Evolutionary conservation across 2,329 filamentous ascomycete genomes (phyloP).

Genomic region (Neobulgaria alba): DNA sequence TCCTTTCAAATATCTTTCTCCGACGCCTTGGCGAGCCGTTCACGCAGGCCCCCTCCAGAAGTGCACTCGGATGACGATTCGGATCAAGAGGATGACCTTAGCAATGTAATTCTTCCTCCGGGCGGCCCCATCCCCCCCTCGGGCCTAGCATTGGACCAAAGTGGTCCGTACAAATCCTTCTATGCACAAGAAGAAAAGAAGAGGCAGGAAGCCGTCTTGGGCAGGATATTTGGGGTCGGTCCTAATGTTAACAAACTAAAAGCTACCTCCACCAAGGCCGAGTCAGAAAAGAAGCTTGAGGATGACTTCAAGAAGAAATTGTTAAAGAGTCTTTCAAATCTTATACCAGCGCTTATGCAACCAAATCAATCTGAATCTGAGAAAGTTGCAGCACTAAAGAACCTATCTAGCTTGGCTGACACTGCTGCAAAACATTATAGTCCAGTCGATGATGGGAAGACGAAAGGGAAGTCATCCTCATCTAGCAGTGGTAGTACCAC

Average conservation of each 20-base stretch:
- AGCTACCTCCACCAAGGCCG: background rate
- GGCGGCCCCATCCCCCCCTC: slow-evolving; percentile 24
- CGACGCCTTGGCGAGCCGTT: slow-evolving; percentile 38
- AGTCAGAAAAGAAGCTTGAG: slow-evolving; percentile 8
- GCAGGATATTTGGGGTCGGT: slow-evolving; percentile 44
- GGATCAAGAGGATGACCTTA: slow-evolving; percentile 47
- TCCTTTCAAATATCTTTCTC: slow-evolving; percentile 52
- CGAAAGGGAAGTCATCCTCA: slow-evolving; percentile 2
- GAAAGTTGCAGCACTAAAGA: slow-evolving; percentile 32
- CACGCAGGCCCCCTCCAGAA: slow-evolving; percentile 36
- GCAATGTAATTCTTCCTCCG: slow-evolving; percentile 30
- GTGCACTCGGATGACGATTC: slow-evolving; percentile 38
- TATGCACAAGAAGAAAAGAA: slow-evolving; percentile 46
- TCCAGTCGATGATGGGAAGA: slow-evolving; percentile 6
- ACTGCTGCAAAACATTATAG: slow-evolving; percentile 44
- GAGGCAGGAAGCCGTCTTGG: slow-evolving; percentile 44
- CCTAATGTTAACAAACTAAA: slow-evolving; percentile 15
- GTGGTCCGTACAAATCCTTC: slow-evolving; percentile 37
- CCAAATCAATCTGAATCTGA: slow-evolving; percentile 31
- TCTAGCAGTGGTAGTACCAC: slow-evolving; percentile 12
- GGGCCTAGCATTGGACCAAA: slow-evolving; percentile 26
- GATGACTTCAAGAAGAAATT: slow-evolving; percentile 30
- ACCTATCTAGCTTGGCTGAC: slow-evolving; percentile 42
- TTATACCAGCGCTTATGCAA: slow-evolving; percentile 34
- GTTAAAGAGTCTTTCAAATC: slow-evolving; percentile 32